Base-by-base conservation (phyloP, 176 grass and related monocot genomes). In the Oryza glaberrima region DNA sequence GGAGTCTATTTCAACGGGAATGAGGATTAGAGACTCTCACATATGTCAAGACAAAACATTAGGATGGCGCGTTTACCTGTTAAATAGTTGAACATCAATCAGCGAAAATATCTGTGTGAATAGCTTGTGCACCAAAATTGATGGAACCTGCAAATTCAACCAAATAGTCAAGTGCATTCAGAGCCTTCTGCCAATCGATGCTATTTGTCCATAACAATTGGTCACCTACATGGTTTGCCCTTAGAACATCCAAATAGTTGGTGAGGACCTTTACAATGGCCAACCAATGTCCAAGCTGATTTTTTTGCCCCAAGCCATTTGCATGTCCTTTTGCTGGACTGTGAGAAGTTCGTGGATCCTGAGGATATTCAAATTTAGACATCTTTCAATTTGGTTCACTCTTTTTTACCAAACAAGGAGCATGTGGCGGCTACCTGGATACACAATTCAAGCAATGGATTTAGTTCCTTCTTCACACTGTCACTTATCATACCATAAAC, bases 21-120 rank as follows among this genome's bases (percentile, higher is more conserved):
- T 43, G 6, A 19, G 56, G 44, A 66, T 83, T 49, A 86, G 65
- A 72, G 87, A 66, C 81, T 75, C 73, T 36, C 52, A 78, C 35
- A 83, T 81, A 70, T 63, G 79, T 35, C 8, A 73, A 85, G 51
- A 85, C 3, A 70, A 81, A 43, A 77, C 63, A 65, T 34, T 51
- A 25, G 36, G 52, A 44, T 17, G 83, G 77, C 66, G 71, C 71
- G 35, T 73, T 68, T 92, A 97, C 95, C 95, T 86, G 58, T 97
- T 97, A 88, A 97, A 94, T 82, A 97, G 82, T 77, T 97, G 92
- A 83, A 85, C 90, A 86, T 97, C 88, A 79, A 97, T 84, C 61
- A 97, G 83, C 4, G 88, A 92, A 82, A 97, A 97, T 73, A 91
- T 89, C 84, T 97, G 92, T 32, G 85, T 83, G 76, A 97, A 97